Evolutionary conservation across 306 rosid genomes (phyloP).

Genomic region (Hylodesmum podocarpum): DNA sequence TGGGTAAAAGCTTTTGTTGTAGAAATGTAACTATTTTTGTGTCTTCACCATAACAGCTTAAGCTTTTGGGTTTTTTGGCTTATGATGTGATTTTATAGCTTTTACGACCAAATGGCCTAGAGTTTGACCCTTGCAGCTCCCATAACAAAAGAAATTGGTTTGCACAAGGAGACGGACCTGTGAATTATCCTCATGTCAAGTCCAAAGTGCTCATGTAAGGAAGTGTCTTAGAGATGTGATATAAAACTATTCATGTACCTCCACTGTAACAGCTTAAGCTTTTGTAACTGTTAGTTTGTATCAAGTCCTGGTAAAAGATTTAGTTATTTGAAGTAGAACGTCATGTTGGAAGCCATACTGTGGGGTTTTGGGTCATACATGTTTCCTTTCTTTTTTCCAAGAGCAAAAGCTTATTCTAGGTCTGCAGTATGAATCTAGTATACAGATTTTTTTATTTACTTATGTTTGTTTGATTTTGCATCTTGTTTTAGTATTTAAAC

Average conservation of each 20-base stretch:
- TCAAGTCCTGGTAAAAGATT: background rate
- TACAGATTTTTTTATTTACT: constrained; percentile 14
- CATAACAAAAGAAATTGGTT: background rate
- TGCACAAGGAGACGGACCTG: background rate
- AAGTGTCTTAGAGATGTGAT: background rate
- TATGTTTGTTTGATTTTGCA: constrained; percentile 26
- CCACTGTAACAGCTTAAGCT: background rate
- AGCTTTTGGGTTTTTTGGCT: background rate
- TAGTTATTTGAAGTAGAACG: background rate
- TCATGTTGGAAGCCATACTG: background rate
- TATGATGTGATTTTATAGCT: background rate
- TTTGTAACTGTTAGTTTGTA: background rate
- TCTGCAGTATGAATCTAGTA: constrained; percentile 6
- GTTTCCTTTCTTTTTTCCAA: constrained; percentile 12
- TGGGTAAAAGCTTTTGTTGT: background rate
- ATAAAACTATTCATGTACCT: background rate
- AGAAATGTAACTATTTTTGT: background rate
- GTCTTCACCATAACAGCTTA: background rate
- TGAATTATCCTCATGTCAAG: background rate
- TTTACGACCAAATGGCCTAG: background rate
- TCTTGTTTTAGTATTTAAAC: constrained; percentile 65
- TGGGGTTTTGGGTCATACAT: constrained; percentile 8
- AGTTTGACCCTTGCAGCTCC: background rate
- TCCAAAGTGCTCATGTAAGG: background rate
- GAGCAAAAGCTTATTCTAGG: background rate